Percentiles rank a stretch among this genome's conserved stretches.
phyloP scores from a whole-genome alignment of 2,329 filamentous ascomycete genomes.

The Neofusicoccum kwambonambiense region DNA sequence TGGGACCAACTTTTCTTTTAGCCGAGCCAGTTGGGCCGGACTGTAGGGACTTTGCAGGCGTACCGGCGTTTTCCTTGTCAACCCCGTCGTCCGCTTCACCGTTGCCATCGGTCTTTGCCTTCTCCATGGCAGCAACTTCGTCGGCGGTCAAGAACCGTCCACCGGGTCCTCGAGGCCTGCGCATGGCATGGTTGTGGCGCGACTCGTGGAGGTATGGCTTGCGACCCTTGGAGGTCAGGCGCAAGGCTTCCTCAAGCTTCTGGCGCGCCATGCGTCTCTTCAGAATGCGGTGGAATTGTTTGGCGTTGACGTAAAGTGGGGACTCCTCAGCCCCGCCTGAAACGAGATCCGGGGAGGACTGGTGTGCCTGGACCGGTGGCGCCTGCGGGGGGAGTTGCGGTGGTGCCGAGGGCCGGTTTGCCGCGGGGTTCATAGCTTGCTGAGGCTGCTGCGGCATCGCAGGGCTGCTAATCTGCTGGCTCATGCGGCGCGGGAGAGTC shows the following conservation, averaged over 20 bases:
- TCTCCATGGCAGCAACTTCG: constrained; percentile 87
- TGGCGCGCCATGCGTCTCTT: constrained; percentile 92
- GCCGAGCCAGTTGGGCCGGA: constrained; percentile 16
- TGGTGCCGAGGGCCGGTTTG: constrained; percentile 46
- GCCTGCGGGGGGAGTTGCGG: constrained; percentile 56
- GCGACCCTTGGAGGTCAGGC: constrained; percentile 88
- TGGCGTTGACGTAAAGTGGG: constrained; percentile 95
- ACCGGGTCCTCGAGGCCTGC: constrained; percentile 86
- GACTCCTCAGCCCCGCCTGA: constrained; percentile 77
- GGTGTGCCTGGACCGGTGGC: constrained; percentile 64
- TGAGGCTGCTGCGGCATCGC: constrained; percentile 64
- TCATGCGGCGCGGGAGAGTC: constrained; percentile 40
- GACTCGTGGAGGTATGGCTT: constrained; percentile 98
- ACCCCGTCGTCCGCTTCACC: constrained; percentile 32
- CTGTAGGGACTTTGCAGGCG: constrained; percentile 19
- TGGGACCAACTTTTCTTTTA: constrained; percentile 18
- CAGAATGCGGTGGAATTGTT: constrained; percentile 96
- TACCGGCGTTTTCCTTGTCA: constrained; percentile 40
- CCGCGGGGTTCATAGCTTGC: constrained; percentile 70
- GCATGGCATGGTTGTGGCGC: constrained; percentile 97
- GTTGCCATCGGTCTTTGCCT: constrained; percentile 39
- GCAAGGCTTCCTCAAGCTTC: constrained; percentile 86
- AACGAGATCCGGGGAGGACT: constrained; percentile 77
- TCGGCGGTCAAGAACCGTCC: constrained; percentile 95
- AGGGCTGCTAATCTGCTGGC: constrained; percentile 41